phyloP scores from a whole-genome alignment of 768 basidiomycete species.

The Russula brevipes region DNA sequence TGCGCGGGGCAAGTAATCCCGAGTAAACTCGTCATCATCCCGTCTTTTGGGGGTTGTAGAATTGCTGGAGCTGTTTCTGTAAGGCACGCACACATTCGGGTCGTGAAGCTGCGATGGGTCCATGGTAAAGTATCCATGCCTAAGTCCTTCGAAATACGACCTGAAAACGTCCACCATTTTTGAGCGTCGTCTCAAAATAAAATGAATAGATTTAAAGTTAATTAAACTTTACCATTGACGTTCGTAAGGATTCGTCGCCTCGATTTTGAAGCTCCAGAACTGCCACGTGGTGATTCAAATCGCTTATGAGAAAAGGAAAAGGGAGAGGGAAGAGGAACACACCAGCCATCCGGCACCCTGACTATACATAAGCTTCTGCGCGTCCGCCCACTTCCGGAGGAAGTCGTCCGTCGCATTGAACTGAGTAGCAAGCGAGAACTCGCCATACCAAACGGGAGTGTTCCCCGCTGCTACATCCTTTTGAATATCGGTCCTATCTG shows the following conservation, averaged over 20 bases:
- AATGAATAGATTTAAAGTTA: constrained; percentile 1
- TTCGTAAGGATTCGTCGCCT: constrained; percentile 47
- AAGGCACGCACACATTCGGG: constrained; percentile 59
- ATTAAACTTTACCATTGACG: constrained; percentile 55
- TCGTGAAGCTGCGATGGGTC: constrained; percentile 55
- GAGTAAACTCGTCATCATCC: background rate
- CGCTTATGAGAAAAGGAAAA: background rate
- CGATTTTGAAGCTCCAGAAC: constrained; percentile 76
- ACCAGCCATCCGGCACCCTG: constrained; percentile 64
- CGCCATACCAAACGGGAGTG: constrained; percentile 50
- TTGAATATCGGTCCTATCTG: constrained; percentile 58
- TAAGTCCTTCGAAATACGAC: constrained; percentile 64
- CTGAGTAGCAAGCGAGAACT: constrained; percentile 61
- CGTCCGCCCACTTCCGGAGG: constrained; percentile 65
- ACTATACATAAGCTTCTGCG: constrained; percentile 63
- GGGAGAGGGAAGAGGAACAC: constrained; percentile 28
- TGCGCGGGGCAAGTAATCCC: background rate
- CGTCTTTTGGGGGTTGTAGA: background rate
- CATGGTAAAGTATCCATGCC: constrained; percentile 54
- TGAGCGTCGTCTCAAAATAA: background rate
- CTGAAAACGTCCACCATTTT: constrained; percentile 33
- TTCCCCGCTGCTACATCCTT: constrained; percentile 42
- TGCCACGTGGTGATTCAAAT: constrained; percentile 21
- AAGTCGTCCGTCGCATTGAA: constrained; percentile 59
- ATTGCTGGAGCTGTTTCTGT: constrained; percentile 25